Base-by-base conservation (phyloP, 139 green algal genomes). In the Pleodorina starrii region DNA sequence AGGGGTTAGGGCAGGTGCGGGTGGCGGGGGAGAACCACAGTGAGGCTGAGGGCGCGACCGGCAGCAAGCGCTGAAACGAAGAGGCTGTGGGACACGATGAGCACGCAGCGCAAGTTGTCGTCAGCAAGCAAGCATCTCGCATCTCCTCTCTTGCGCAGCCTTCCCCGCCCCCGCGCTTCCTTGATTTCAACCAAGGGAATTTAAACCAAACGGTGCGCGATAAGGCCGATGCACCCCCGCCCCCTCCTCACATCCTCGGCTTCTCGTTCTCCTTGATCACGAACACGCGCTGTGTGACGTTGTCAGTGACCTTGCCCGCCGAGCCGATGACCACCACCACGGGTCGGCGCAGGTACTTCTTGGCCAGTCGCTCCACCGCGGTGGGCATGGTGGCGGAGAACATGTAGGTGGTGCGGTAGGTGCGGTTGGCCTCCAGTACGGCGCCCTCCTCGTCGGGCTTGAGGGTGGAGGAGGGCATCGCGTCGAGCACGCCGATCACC, bases 321-420 rank as follows among this genome's bases (percentile, higher is more conserved):
- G 77, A 94, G 63, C 98, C 98, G 48, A 99, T 99, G 85, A 92
- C 99, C 46, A 99, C 93, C 16, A 98, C 94, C 17, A 98, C 92
- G 10, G 96, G 96, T 25, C 96, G 43, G 12, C 60, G 81, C 60
- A 87, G 60, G 60, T 87, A 87, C 90, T 97, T 98, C 29, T 95
- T 93, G 14, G 98, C 98, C 23, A 99, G 94, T 17, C 97, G 92
- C 94, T 99, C 97, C 72, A 99, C 98, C 0, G 94, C 91, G 0
- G 97, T 92, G 0, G 98, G 98, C 98, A 99, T 99, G 84, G 98
- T 99, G 42, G 98, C 98, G 42, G 79, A 88, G 91, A 99, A 99
- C 98, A 99, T 99, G 94, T 99, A 99, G 36, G 98, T 99, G n/a
- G 96, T 99, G 87, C 98, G 94, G 93, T 99, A 99, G 71, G 96